Conservation (phyloP, 306 rosid species). For the Datisca glomerata region DNA sequence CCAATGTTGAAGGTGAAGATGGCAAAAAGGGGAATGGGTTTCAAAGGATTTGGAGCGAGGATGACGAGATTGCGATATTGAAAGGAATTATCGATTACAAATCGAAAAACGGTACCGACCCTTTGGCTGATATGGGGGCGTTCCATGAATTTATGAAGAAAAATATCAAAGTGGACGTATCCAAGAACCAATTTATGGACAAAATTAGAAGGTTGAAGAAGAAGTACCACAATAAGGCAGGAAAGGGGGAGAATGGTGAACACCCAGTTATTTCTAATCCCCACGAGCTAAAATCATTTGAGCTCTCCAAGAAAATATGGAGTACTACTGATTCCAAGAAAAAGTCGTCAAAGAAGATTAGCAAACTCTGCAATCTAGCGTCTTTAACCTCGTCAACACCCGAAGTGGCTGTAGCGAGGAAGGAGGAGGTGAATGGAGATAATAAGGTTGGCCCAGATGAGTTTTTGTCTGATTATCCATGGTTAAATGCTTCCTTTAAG, state of each 20-base stretch:
- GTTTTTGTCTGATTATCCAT: conserved; percentile 13
- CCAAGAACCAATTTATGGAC: conserved; percentile 21
- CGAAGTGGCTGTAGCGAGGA: conserved; percentile 3
- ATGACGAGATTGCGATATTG: conserved; percentile 29
- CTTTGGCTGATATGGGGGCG: conserved; percentile 17
- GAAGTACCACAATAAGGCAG: conserved; percentile 21
- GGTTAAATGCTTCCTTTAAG: conserved; percentile 13
- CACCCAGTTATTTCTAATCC: conserved; percentile 24
- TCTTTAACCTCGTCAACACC: conserved; percentile 12
- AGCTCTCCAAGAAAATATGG: conserved; percentile 32
- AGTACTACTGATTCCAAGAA: conserved; percentile 8
- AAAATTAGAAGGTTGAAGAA: conserved; percentile 36
- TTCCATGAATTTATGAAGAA: conserved; percentile 30
- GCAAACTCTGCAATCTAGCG: conserved; percentile 1
- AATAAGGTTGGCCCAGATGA: conserved; percentile 13
- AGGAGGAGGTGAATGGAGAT: conserved; percentile 4
- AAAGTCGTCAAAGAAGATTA: conserved; percentile 11
- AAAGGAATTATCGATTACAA: conserved; percentile 36
- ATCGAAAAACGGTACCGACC: conserved; percentile 19
- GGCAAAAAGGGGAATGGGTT: conserved; percentile 17
- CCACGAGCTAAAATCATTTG: conserved; percentile 18
- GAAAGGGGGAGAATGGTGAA: conserved; percentile 19
- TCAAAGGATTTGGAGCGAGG: conserved; percentile 33
- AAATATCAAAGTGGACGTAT: conserved; percentile 20
- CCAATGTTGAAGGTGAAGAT: conserved; percentile 21